Evolutionary conservation across 108 stramenopile species (phyloP), one percentile per base, ranked within the genome.

Genomic region (Licmophora abbreviata): DNA sequence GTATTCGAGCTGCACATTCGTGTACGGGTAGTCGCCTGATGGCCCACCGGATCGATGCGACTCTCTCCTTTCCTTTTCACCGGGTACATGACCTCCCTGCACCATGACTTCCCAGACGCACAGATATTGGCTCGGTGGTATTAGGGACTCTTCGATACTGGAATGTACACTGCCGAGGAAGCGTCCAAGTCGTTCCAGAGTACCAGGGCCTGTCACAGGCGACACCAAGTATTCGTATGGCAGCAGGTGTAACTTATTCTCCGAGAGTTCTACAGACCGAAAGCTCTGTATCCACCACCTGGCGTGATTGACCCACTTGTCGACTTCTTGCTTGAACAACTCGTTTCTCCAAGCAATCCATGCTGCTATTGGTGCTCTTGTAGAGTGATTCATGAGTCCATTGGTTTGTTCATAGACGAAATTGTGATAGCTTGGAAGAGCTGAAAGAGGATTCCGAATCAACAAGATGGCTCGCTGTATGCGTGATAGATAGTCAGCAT

Each of bases 321-420:
- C 18, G 0, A 71, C 14, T 40, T 71, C 61, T 22, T 40, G 38
- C 22, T 3, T 14, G n/a, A 71, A 28, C 4, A 59, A 43, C 36
- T 59, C 44, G 45, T 71, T 59, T 20, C 69, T n/a, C 43, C 59
- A 71, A 14, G 29, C 10, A 0, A 71, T 35, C 69, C 69, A 71
- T 9, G 53, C 61, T n/a, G 53, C 51, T 10, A 47, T 28, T 0
- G 63, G 46, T 27, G 62, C 61, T 14, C 62, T 6, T 4, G 34
- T 45, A 0, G 64, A 61, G 53, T 64, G 69, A 46, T 52, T 56
- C 12, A 44, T 35, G 4, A 61, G 34, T 12, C 46, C 44, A 44
- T 71, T 49, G 4, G 27, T 11, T 18, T 23, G 35, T 14, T 63
- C 61, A 43, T 60, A 70, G 32, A 59, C 34, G 18, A 65, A 70